phyloP scores from a whole-genome alignment of 2,329 filamentous ascomycete genomes.

The Macrophomina pseudophaseolina region DNA sequence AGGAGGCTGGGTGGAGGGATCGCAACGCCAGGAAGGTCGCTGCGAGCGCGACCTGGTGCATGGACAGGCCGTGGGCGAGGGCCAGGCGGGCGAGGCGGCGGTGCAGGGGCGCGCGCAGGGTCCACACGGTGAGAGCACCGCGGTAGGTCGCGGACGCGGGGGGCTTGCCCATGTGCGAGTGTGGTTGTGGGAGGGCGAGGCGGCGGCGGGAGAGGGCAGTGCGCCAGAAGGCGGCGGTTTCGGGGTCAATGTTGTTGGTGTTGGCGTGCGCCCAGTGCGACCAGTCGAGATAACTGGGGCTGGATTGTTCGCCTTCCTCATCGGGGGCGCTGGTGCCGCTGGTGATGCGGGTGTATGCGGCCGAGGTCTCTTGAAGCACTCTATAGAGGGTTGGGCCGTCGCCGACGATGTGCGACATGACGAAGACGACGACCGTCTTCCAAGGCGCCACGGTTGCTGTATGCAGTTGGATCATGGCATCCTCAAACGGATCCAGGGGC shows the following conservation, averaged over 20 bases:
- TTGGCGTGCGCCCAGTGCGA: not conserved
- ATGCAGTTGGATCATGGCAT: slow-evolving; percentile 7
- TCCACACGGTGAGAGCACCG: not conserved
- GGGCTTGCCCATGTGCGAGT: not conserved
- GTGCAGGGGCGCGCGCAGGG: not conserved
- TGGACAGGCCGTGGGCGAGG: not conserved
- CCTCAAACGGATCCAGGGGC: not conserved
- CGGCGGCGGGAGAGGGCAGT: not conserved
- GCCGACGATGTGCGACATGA: slow-evolving; percentile 23
- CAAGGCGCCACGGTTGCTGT: not conserved
- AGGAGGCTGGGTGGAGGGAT: not conserved
- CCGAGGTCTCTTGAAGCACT: not conserved
- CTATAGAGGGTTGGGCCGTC: slow-evolving; percentile 10
- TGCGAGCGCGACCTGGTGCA: slow-evolving; percentile 20
- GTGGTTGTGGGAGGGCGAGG: not conserved
- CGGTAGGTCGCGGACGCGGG: not conserved
- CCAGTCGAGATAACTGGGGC: not conserved
- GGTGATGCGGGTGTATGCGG: slow-evolving; percentile 6
- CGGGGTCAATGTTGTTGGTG: not conserved
- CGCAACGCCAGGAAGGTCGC: slow-evolving; percentile 13
- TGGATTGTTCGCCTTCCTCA: not conserved
- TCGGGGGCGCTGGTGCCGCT: not conserved
- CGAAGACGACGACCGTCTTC: slow-evolving; percentile 10
- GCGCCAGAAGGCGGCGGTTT: slow-evolving; percentile 5
- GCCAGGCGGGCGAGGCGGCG: not conserved